phyloP scores from a whole-genome alignment of 805 yeast genomes.

The Wickerhamomyces ciferrii region DNA sequence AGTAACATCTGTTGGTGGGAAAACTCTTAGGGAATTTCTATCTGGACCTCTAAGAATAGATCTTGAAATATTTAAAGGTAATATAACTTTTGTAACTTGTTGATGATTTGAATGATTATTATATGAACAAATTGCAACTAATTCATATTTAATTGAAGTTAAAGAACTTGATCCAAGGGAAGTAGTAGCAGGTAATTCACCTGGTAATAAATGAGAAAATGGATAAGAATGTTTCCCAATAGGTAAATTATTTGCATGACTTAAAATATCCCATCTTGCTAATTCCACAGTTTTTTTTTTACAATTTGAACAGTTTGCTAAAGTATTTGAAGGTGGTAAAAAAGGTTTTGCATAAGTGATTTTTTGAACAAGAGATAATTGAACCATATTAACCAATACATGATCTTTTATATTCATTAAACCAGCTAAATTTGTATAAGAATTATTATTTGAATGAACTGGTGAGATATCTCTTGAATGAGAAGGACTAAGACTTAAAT shows the following conservation, averaged over 20 bases:
- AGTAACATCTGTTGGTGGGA: constrained; percentile 91
- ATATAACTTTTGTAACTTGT: constrained; percentile 34
- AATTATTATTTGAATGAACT: constrained; percentile 13
- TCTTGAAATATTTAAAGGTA: constrained; percentile 72
- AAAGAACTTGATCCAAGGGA: constrained; percentile 46
- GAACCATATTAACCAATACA: constrained; percentile 50
- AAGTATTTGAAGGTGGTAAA: constrained; percentile 41
- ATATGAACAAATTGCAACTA: constrained; percentile 54
- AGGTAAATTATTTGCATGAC: constrained; percentile 50
- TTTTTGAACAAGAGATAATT: constrained; percentile 67
- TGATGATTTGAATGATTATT: constrained; percentile 29
- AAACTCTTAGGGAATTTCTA: constrained; percentile 80
- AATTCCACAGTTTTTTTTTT: constrained; percentile 48
- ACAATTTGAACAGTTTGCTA: constrained; percentile 58
- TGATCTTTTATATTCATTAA: constrained; percentile 31
- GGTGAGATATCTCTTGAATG: constrained; percentile 18
- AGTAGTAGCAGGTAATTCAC: constrained; percentile 77
- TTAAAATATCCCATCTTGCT: constrained; percentile 85
- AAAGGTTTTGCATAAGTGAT: constrained; percentile 65
- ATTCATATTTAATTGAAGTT: constrained; percentile 62
- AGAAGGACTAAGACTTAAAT: constrained; percentile 19
- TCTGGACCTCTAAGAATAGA: constrained; percentile 80
- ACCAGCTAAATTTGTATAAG: constrained; percentile 20
- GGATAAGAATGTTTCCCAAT: constrained; percentile 83
- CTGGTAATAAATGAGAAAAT: constrained; percentile 84